A percentile compares a stretch with the other conserved stretches of the same genome.
These are phyloP conservation scores for Candida dendrica DNA, from an alignment of 805 yeast species.

Conservation along the genomic window DNA sequence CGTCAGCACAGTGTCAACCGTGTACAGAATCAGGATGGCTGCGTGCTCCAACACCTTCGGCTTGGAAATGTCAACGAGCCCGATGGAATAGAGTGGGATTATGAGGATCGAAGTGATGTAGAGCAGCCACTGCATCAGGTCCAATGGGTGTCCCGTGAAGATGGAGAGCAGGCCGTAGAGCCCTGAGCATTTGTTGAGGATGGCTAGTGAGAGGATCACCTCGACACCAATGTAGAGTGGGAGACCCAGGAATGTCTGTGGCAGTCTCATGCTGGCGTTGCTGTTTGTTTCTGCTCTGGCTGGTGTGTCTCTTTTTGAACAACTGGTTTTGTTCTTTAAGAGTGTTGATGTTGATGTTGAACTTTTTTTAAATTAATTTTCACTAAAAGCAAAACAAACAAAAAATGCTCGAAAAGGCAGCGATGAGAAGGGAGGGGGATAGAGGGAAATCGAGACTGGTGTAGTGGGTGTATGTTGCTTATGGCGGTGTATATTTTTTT, in stretches of 20 bases:
- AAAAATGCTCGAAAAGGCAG: no score
- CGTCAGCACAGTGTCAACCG: constrained; percentile 61
- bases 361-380: no score
- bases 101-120: constrained; percentile 59
- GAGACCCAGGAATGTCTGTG: constrained; percentile 54
- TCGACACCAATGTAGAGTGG: constrained; percentile 90
- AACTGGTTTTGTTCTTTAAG: no score
- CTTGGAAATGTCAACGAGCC: constrained; percentile 40
- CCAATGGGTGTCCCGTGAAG: constrained; percentile 83
- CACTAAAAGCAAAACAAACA: no score
- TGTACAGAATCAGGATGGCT: constrained; percentile 53
- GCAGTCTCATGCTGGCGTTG: neutral
- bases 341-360: no score
- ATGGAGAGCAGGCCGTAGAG: constrained; percentile 79
- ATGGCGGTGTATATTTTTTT: no score
- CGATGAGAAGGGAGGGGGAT: no score
- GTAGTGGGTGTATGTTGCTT: no score
- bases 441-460: no score
- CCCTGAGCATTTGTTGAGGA: constrained; percentile 86
- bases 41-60: constrained; percentile 58
- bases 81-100: constrained; percentile 59
- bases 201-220: constrained; percentile 62
- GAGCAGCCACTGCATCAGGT: constrained; percentile 74
- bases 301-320: no score
- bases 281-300: no score